Conservation (phyloP, 345 rosid genomes). For the Aegle marmelos region DNA sequence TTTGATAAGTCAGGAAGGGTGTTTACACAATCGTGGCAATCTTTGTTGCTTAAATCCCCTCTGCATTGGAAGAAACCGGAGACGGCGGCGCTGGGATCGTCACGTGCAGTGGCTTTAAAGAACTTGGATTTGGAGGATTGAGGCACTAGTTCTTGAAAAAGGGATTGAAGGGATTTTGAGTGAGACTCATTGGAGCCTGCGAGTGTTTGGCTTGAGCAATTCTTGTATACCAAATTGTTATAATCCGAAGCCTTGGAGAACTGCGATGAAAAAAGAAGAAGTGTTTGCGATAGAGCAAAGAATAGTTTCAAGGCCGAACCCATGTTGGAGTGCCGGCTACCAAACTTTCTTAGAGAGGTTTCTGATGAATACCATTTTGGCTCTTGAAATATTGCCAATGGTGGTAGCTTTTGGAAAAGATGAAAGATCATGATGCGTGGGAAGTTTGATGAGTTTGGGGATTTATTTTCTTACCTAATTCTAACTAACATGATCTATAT, state of each 20-base stretch:
- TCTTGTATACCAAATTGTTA: constrained; percentile 47
- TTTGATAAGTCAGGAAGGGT: constrained; percentile 36
- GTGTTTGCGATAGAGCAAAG: constrained; percentile 19
- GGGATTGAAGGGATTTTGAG: constrained; percentile 35
- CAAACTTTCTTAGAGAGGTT: neutral
- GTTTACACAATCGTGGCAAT: constrained; percentile 52
- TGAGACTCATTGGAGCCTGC: constrained; percentile 26
- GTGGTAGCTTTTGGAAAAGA: neutral
- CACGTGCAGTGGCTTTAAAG: constrained; percentile 49
- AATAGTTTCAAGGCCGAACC: constrained; percentile 16
- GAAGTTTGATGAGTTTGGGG: neutral
- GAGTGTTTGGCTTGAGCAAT: constrained; percentile 33
- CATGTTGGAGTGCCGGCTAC: constrained; percentile 6
- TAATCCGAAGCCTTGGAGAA: constrained; percentile 31
- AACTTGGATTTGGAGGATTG: constrained; percentile 51
- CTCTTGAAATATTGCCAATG: neutral
- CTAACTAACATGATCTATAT: neutral
- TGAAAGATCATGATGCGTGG: neutral
- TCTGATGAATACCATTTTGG: neutral
- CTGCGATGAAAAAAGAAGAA: constrained; percentile 16
- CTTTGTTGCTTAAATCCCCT: constrained; percentile 39
- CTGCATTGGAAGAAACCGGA: constrained; percentile 76
- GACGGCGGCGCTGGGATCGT: constrained; percentile 28
- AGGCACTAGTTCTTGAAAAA: constrained; percentile 41
- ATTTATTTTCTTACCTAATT: constrained; percentile 12